phyloP scores from a whole-genome alignment of 169 alveolate genomes.

The Plasmodium sp. region DNA sequence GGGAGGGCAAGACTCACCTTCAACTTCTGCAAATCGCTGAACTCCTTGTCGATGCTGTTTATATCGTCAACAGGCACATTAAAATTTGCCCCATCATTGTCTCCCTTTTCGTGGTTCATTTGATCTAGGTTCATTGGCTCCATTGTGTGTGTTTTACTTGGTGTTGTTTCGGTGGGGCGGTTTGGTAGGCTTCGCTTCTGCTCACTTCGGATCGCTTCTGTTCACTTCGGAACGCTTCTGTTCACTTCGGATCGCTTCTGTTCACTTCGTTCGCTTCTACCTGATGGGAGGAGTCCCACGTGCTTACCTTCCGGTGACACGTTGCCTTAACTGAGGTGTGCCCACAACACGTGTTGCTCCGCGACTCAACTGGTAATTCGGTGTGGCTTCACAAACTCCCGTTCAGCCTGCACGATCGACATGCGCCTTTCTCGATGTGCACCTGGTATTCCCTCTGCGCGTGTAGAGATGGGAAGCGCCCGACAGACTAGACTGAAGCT shows the following conservation, averaged over 20 bases:
- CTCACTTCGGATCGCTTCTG: background rate
- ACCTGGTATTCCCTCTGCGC: background rate
- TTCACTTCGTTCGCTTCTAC: background rate
- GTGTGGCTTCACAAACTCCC: background rate
- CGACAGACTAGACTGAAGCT: background rate
- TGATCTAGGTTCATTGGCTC: conserved; percentile 48
- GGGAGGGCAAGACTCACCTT: background rate
- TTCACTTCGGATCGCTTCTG: background rate
- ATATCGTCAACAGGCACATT: conserved; percentile 64
- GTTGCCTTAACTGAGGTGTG: background rate
- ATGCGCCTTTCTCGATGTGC: background rate
- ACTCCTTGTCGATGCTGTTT: conserved; percentile 61
- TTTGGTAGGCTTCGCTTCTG: background rate
- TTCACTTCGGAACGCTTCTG: background rate
- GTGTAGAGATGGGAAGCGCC: background rate
- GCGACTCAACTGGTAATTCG: background rate
- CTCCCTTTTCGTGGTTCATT: conserved; percentile 33
- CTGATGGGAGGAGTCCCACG: background rate
- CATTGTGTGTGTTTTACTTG: background rate
- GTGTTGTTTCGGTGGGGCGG: background rate
- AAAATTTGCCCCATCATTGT: conserved; percentile 32
- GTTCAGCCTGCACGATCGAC: background rate
- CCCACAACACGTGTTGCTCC: background rate
- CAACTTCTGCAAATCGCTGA: conserved; percentile 68
- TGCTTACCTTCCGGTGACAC: background rate